Conservation (phyloP, 2,329 filamentous ascomycete species). For the Alternaria longipes region DNA sequence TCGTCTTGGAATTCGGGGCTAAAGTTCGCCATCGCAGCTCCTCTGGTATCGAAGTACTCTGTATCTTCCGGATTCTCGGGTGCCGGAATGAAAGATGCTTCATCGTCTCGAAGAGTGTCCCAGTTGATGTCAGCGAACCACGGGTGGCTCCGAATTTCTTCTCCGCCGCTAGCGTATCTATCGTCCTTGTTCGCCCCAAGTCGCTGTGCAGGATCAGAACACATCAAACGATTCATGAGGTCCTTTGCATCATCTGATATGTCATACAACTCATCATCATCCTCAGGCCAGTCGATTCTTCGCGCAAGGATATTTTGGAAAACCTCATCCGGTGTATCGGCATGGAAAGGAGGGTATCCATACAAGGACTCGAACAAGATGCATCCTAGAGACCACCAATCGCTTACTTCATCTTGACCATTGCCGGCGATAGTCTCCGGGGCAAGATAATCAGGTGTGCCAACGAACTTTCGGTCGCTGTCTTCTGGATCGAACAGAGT, state of each 20-base stretch:
- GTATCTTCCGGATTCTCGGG: constrained; percentile 96
- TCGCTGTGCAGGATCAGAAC: constrained; percentile 80
- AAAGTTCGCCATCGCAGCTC: constrained; percentile 91
- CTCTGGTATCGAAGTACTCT: constrained; percentile 94
- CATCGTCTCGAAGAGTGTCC: constrained; percentile 91
- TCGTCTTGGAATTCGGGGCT: constrained; percentile 95
- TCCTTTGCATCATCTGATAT: constrained; percentile 91
- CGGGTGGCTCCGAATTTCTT: constrained; percentile 86
- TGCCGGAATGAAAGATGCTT: constrained; percentile 93
- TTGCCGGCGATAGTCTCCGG: constrained; percentile 96
- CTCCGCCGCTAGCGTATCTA: constrained; percentile 82
- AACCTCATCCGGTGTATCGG: constrained; percentile 86
- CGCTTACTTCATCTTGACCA: constrained; percentile 95
- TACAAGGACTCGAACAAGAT: constrained; percentile 97
- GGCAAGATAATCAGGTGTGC: constrained; percentile 95
- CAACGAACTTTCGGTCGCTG: constrained; percentile 90
- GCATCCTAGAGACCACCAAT: constrained; percentile 99
- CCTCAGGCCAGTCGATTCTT: constrained; percentile 90
- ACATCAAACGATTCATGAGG: constrained; percentile 90
- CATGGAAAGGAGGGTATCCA: constrained; percentile 93
- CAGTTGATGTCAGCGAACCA: constrained; percentile 92
- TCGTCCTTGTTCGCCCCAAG: constrained; percentile 87
- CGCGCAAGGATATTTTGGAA: constrained; percentile 95
- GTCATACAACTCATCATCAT: constrained; percentile 75
- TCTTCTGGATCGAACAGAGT: constrained; percentile 95